A percentile compares a stretch with the other conserved stretches of the same genome.
phyloP scores from a whole-genome alignment of 2,329 filamentous ascomycete genomes.

The Monosporascus cannonballus region DNA sequence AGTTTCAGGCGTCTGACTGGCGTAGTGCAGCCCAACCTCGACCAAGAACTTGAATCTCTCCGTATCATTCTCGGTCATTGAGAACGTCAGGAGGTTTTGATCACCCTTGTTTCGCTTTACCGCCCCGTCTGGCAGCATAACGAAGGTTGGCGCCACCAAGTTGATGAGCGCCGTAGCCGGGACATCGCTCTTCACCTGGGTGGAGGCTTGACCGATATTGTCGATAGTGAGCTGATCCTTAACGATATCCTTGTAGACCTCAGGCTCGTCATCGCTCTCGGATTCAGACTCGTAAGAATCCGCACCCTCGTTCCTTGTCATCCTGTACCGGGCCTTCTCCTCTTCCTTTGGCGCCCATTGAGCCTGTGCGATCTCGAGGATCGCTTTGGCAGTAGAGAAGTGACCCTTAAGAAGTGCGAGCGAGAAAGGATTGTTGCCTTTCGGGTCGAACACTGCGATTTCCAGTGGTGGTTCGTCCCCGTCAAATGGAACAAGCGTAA shows the following conservation, averaged over 20 bases:
- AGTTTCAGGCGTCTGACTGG: slow-evolving; percentile 27
- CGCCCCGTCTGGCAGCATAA: slow-evolving; percentile 25
- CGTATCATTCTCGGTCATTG: slow-evolving; percentile 47
- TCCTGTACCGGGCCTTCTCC: slow-evolving; percentile 43
- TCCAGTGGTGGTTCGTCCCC: slow-evolving; percentile 53
- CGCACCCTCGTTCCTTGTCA: slow-evolving; percentile 30
- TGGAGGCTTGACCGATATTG: slow-evolving; percentile 63
- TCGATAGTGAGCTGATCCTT: slow-evolving; percentile 70
- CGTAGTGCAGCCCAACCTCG: slow-evolving; percentile 43
- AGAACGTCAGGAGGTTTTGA: slow-evolving; percentile 34
- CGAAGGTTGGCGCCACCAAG: slow-evolving; percentile 30
- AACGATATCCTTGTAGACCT: slow-evolving; percentile 48
- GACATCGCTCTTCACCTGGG: slow-evolving; percentile 59
- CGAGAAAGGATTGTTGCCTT: slow-evolving; percentile 54
- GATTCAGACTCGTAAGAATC: slow-evolving; percentile 31
- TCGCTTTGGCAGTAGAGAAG: slow-evolving; percentile 52
- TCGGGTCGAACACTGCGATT: slow-evolving; percentile 51
- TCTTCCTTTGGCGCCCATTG: slow-evolving; percentile 59
- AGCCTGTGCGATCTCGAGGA: slow-evolving; percentile 64
- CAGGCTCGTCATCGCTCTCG: slow-evolving; percentile 31
- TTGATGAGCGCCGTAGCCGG: slow-evolving; percentile 49
- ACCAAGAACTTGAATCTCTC: slow-evolving; percentile 50
- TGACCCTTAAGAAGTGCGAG: slow-evolving; percentile 64
- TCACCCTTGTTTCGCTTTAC: slow-evolving; percentile 14
- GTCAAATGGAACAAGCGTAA: slow-evolving; percentile 57